Evolutionary conservation across 805 yeast species (phyloP).

Genomic region (Torulaspora gathmanii): DNA sequence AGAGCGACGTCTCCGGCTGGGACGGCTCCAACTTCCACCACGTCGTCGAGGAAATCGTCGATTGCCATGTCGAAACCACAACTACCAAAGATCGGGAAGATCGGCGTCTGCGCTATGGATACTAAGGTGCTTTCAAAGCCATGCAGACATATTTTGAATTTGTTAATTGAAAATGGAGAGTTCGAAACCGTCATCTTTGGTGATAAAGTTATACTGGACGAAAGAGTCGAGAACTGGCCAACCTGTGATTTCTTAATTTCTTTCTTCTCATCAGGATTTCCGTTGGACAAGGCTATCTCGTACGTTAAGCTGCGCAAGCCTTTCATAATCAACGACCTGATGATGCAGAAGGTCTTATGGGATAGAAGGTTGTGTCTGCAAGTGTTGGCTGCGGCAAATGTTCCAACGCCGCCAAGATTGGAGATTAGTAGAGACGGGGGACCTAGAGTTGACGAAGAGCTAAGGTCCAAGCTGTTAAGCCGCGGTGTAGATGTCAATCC

Average conservation of each 20-base stretch:
- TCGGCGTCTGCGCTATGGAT: conserved; percentile 99
- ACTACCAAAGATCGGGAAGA: conserved; percentile 76
- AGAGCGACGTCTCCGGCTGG: conserved; percentile 13
- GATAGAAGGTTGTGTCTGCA: conserved; percentile 85
- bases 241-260: conserved; percentile 93
- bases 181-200: conserved; percentile 96
- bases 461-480: conserved; percentile 52
- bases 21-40: conserved; percentile 23
- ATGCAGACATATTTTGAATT: conserved; percentile 81
- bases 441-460: conserved; percentile 70
- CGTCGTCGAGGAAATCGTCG: conserved; percentile 31
- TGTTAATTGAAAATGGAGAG: conserved; percentile 88
- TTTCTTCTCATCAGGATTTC: conserved; percentile 94
- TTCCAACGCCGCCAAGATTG: conserved; percentile 82
- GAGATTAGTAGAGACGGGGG: conserved; percentile 97
- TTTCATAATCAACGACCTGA: conserved; percentile 78
- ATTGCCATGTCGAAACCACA: conserved; percentile 34
- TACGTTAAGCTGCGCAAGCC: conserved; percentile 90
- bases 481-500: conserved; percentile 51
- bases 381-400: conserved; percentile 72
- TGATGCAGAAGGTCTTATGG: conserved; percentile 94
- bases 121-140: conserved; percentile 94
- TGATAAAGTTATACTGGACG: conserved; percentile 93
- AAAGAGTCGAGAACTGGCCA: conserved; percentile 94
- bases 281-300: conserved; percentile 88